These are phyloP conservation scores for Telopea speciosissima DNA, from an alignment of 177 flowering plant genomes.

Conservation along the genomic window DNA sequence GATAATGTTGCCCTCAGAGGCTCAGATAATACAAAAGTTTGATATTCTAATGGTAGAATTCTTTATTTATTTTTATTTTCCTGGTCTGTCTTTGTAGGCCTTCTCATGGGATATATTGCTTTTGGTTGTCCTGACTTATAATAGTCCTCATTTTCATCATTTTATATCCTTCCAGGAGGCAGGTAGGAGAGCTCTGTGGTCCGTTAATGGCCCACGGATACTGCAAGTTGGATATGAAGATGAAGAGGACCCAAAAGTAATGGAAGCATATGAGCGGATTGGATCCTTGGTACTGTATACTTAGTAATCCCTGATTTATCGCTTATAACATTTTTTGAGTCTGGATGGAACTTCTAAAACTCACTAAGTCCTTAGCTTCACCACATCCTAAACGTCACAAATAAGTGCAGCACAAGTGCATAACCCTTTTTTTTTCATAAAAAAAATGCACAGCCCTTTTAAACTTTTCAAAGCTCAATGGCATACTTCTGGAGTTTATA, in stretches of 20 bases:
- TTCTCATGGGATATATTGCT: neutral
- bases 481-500: neutral
- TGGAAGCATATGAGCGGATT: slow-evolving; percentile 85
- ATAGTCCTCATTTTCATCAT: neutral
- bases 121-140: neutral
- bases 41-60: neutral
- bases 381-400: too few relatives aligned
- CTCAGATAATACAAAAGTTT: neutral
- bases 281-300: slow-evolving; percentile 68
- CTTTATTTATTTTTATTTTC: neutral
- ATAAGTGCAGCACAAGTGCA: neutral
- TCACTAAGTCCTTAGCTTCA: neutral
- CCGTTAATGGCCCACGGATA: slow-evolving; percentile 82
- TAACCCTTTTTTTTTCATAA: too few relatives aligned
- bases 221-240: slow-evolving; percentile 87
- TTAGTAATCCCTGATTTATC: neutral
- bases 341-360: neutral
- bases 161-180: slow-evolving; percentile 51
- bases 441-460: too few relatives aligned
- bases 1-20: neutral
- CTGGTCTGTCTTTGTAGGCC: neutral
- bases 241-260: slow-evolving; percentile 85
- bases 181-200: slow-evolving; percentile 93
- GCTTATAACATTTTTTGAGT: neutral
- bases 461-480: neutral